These are phyloP conservation scores for Aphanomyces invadans DNA, from an alignment of 352 stramenopile species.

Conservation along the genomic window DNA sequence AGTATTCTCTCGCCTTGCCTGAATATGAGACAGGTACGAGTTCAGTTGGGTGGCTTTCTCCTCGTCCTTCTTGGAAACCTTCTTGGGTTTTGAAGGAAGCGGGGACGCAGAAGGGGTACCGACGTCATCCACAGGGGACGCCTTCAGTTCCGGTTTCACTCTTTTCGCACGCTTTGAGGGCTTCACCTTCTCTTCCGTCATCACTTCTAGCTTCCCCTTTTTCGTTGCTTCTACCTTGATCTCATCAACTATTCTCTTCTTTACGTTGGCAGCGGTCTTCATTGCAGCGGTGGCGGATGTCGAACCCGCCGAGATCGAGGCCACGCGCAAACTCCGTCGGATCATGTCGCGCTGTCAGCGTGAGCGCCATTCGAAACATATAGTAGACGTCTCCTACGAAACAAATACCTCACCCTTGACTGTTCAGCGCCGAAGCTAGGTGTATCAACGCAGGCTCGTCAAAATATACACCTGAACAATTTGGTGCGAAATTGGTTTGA, in stretches of 20 bases:
- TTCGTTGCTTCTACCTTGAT: slow-evolving; percentile 9
- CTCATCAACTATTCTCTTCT: neutral
- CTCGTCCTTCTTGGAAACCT: neutral
- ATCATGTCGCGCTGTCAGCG: too few species aligned
- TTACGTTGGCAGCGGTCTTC: neutral
- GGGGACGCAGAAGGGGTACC: too few species aligned
- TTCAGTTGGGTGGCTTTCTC: neutral
- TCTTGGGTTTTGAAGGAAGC: neutral
- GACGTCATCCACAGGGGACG: neutral
- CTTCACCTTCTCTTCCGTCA: neutral
- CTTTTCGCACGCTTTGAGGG: too few species aligned
- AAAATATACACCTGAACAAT: too few species aligned
- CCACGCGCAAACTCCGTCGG: slow-evolving; percentile 4
- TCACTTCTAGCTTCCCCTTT: neutral
- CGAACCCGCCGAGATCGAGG: too few species aligned
- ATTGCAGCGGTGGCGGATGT: neutral
- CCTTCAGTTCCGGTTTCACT: neutral
- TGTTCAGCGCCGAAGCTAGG: too few species aligned
- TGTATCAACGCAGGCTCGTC: too few species aligned
- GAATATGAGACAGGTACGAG: neutral
- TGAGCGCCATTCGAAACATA: too few species aligned
- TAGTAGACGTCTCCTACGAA: too few species aligned
- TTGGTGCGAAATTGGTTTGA: neutral
- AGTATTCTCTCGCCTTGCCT: neutral
- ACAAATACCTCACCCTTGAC: too few species aligned